phyloP scores from a whole-genome alignment of 2,329 filamentous ascomycete species.

The Hypoxylon sp. region DNA sequence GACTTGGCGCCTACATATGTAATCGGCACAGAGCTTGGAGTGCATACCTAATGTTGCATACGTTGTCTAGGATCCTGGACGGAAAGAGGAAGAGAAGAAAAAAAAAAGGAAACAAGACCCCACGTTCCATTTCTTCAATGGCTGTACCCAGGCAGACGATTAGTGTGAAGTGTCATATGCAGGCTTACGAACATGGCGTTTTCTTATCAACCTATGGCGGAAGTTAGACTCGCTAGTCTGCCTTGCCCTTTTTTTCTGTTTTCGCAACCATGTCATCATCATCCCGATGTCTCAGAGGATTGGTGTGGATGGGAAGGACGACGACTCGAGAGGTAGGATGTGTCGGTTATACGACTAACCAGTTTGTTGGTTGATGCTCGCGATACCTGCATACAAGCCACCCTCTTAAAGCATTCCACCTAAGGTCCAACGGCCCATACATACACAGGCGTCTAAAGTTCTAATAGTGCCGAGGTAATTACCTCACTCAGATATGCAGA shows the following conservation, averaged over 20 bases:
- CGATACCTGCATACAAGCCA: not conserved
- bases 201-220: constrained; percentile 27
- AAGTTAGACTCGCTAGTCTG: constrained; percentile 25
- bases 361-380: constrained; percentile 1
- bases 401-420: not conserved
- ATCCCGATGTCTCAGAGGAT: constrained; percentile 32
- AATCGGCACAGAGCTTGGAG: constrained; percentile 18
- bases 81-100: constrained; percentile 7
- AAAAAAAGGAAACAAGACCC: constrained; percentile 16
- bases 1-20: not conserved
- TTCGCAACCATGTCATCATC: constrained; percentile 36
- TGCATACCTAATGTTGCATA: no score
- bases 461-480: constrained; percentile 26
- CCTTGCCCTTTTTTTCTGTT: constrained; percentile 23
- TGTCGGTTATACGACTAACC: not conserved
- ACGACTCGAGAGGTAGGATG: not conserved
- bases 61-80: constrained; percentile 8
- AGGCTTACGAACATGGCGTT: constrained; percentile 23
- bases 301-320: constrained; percentile 7
- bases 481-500: constrained; percentile 3
- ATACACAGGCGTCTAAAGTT: not conserved
- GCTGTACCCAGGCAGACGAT: not conserved
- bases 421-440: no score
- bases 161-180: constrained; percentile 30
- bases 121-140: constrained; percentile 28